These are phyloP conservation scores for Nothophaeocryptopus gaeumannii DNA, from an alignment of 2,329 filamentous ascomycete species.

Conservation along the genomic window DNA sequence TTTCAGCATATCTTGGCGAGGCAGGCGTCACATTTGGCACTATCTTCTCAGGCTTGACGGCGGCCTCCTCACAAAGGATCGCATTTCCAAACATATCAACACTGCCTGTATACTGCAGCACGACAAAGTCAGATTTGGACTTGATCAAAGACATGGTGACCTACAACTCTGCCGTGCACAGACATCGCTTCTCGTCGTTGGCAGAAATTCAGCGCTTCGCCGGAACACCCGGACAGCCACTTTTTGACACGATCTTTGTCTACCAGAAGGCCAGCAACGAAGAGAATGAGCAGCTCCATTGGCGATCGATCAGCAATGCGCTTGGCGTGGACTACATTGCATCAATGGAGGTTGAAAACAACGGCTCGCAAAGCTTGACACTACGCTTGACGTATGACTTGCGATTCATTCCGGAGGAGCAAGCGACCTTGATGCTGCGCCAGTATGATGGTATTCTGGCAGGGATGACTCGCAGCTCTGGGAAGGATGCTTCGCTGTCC, in stretches of 20 bases:
- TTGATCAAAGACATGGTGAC: conserved; percentile 63
- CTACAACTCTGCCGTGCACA: conserved; percentile 62
- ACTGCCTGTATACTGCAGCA: conserved; percentile 65
- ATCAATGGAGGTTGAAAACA: conserved; percentile 74
- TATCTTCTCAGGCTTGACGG: conserved; percentile 71
- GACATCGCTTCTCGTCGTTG: conserved; percentile 70
- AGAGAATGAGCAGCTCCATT: conserved; percentile 41
- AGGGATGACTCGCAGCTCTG: conserved; percentile 48
- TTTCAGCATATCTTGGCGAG: conserved; percentile 77
- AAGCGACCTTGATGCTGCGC: conserved; percentile 63
- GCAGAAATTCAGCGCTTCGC: conserved; percentile 70
- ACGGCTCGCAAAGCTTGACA: conserved; percentile 46
- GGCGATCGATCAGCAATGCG: conserved; percentile 63
- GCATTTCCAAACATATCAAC: conserved; percentile 81
- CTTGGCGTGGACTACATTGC: conserved; percentile 73
- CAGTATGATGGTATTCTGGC: conserved; percentile 71
- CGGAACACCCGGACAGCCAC: conserved; percentile 59
- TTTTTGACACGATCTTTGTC: conserved; percentile 84
- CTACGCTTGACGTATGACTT: conserved; percentile 66
- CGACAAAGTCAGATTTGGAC: conserved; percentile 53
- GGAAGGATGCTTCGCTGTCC: too few species aligned
- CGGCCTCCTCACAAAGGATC: conserved; percentile 56
- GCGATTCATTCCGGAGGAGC: conserved; percentile 63
- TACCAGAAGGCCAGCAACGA: conserved; percentile 61
- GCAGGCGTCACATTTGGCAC: conserved; percentile 71